Conservation (phyloP, 805 yeast genomes). For the Zygotorulaspora danielsina region DNA sequence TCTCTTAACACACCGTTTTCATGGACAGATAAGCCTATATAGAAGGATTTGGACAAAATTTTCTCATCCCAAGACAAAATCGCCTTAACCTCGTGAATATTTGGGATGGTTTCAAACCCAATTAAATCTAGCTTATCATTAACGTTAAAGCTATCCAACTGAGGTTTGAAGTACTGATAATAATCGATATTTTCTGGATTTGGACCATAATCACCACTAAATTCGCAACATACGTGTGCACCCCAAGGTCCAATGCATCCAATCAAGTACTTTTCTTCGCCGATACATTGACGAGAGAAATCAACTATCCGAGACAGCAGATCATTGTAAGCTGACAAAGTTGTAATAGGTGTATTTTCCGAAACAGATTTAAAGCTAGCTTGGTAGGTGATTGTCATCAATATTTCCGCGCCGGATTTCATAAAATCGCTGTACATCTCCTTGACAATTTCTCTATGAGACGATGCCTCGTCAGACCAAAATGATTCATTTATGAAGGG, state of each 20-base stretch:
- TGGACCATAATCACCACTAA: slow-evolving; percentile 58
- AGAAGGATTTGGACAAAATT: slow-evolving; percentile 42
- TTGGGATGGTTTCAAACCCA: slow-evolving; percentile 75
- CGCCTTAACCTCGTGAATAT: slow-evolving; percentile 50
- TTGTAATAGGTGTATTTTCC: slow-evolving; percentile 23
- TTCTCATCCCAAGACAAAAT: slow-evolving; percentile 40
- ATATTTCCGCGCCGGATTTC: slow-evolving; percentile 50
- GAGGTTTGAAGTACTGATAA: slow-evolving; percentile 33
- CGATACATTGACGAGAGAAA: slow-evolving; percentile 26
- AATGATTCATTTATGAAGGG: slow-evolving; percentile 39
- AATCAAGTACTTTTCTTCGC: slow-evolving; percentile 25
- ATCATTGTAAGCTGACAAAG: slow-evolving; percentile 21
- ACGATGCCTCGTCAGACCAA: slow-evolving; percentile 25
- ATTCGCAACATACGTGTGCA: slow-evolving; percentile 64
- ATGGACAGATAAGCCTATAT: slow-evolving; percentile 42
- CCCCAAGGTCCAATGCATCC: slow-evolving; percentile 82
- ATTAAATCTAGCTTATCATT: slow-evolving; percentile 49
- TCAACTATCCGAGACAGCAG: slow-evolving; percentile 23
- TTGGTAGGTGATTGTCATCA: slow-evolving; percentile 61
- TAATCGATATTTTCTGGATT: slow-evolving; percentile 29
- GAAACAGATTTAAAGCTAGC: slow-evolving; percentile 44
- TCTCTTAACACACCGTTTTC: slow-evolving; percentile 43
- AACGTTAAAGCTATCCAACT: slow-evolving; percentile 48
- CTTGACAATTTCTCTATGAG: slow-evolving; percentile 40
- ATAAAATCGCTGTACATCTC: slow-evolving; percentile 51